Base-by-base conservation (phyloP, 345 rosid genomes). In the Camelina laxa region DNA sequence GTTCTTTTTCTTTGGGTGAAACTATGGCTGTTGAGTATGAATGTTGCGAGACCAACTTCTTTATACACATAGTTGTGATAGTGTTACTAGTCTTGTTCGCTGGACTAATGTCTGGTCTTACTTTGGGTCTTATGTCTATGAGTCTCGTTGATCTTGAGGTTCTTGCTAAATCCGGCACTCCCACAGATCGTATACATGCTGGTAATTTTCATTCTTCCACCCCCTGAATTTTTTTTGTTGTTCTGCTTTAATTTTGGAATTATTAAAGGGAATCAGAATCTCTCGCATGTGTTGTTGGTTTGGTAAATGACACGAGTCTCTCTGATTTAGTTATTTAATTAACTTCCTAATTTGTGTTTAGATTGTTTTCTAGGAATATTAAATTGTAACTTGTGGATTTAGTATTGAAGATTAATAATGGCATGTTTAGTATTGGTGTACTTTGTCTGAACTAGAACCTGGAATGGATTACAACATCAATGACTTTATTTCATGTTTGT, bases 101-200 rank as follows among this genome's bases (percentile, higher is more conserved):
- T 61, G 98, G 98, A 21, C 9, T 88, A 53, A 93, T 93, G 98
- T 93, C 98, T 55, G 98, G 98, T 45, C 92, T 93, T 6, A 93
- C 98, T 47, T 65, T 93, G 66, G 98, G 98, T 24, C 93, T 93
- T 53, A 93, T 91, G 98, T 93, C 98, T 19, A 78, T 91, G 91
- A 91, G 98, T 61, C 85, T 89, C 53, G 97, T 93, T 68, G 98
- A 93, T 80, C 95, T 93, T 65, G 98, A 93, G 80, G 97, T 91
- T 63, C 91, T 93, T 42, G 97, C 95, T 24, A 88, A 83, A 74
- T 90, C 97, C 36, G 98, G 98, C 1, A 93, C 91, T 7, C 93
- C 95, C 0, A 81, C 65, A 21, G 91, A 93, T 80, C 84, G 86
- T 5, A 70, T 63, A 55, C 78, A 93, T 73, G 98, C 98, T 31